These are phyloP conservation scores for Handroanthus guayacan DNA, from an alignment of 257 asterid species.

Conservation along the genomic window DNA sequence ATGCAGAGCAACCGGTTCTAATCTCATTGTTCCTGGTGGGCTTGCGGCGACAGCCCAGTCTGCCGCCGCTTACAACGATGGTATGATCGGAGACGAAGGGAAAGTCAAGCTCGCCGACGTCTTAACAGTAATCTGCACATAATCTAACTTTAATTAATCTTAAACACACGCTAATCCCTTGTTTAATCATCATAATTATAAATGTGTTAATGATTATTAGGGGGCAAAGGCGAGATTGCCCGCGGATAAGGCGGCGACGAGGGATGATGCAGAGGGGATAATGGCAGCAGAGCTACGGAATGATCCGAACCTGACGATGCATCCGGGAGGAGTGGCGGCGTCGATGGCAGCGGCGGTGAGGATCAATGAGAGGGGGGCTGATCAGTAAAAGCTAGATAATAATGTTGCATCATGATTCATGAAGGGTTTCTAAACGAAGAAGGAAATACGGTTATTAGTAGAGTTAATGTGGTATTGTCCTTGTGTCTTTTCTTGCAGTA, in stretches of 20 bases:
- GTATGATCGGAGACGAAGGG: conserved; percentile 48
- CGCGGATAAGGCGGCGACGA: conserved; percentile 62
- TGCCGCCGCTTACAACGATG: conserved; percentile 69
- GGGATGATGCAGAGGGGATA: conserved; percentile 74
- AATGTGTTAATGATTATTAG: conserved; percentile 29
- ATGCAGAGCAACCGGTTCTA: conserved; percentile 66
- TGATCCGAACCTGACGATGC: conserved; percentile 40
- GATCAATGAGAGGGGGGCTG: conserved; percentile 51
- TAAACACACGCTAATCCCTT: not conserved
- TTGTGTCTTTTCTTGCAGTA: not conserved
- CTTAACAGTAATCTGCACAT: conserved; percentile 47
- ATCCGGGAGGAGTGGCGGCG: conserved; percentile 74
- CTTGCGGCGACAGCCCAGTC: conserved; percentile 77
- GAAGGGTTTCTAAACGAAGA: not conserved
- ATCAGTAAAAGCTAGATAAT: not conserved
- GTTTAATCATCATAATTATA: not conserved
- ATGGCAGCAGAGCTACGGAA: conserved; percentile 60
- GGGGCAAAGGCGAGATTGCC: conserved; percentile 54
- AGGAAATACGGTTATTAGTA: not conserved
- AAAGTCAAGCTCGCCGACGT: conserved; percentile 65
- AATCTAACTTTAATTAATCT: no score
- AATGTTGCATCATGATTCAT: no score
- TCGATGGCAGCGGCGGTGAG: conserved; percentile 63
- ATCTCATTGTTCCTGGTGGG: conserved; percentile 58
- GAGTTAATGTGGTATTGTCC: not conserved